phyloP scores from a whole-genome alignment of 2,329 filamentous ascomycete species.

The Hypoxylon sp. region DNA sequence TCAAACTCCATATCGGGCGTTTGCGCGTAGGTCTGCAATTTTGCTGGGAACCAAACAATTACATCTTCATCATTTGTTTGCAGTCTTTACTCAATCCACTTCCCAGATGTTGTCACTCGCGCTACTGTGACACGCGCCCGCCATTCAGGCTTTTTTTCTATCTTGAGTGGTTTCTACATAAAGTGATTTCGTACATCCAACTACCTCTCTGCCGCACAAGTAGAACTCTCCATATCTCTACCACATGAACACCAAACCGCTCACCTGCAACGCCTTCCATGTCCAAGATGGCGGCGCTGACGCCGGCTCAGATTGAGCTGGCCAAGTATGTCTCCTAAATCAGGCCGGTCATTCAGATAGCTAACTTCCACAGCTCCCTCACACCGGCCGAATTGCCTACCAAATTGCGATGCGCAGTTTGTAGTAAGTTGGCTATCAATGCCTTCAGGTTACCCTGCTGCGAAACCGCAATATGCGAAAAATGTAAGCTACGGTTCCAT shows the following conservation, averaged over 20 bases:
- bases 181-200: constrained; percentile 17
- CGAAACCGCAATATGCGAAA: constrained; percentile 92
- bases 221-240: constrained; percentile 14
- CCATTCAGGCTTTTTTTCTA: constrained; percentile 3
- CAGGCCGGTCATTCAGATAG: constrained; percentile 1
- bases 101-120: constrained; percentile 12
- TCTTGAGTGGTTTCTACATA: constrained; percentile 7
- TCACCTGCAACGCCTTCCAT: constrained; percentile 30
- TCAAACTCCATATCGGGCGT: constrained; percentile 36
- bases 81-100: constrained; percentile 16
- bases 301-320: constrained; percentile 69
- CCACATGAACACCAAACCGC: constrained; percentile 41
- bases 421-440: constrained; percentile 90
- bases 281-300: constrained; percentile 54
- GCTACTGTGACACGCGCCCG: constrained; percentile 24
- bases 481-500: constrained; percentile 70
- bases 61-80: constrained; percentile 16
- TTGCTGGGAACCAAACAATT: constrained; percentile 32
- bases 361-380: constrained; percentile 70
- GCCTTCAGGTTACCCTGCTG: constrained; percentile 94
- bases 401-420: constrained; percentile 94
- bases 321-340: constrained; percentile 61
- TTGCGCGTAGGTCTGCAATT: constrained; percentile 39
- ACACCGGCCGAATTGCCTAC: constrained; percentile 90
- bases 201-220: constrained; percentile 17